phyloP scores from a whole-genome alignment of 495 filamentous ascomycete species.

The Lasiosphaeriaceae sp. region DNA sequence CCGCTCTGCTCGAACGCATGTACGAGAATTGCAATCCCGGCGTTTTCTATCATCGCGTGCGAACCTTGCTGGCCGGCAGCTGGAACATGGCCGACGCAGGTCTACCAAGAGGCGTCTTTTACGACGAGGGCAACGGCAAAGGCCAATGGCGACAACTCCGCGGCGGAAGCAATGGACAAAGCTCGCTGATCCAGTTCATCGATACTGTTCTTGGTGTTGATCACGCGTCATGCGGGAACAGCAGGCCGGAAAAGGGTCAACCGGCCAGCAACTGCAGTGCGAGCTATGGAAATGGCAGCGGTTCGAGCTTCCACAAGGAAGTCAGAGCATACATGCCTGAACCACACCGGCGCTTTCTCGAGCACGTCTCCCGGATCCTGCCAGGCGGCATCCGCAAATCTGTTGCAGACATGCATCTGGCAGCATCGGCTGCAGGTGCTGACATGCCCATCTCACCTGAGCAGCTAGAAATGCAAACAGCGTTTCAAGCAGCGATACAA shows the following conservation, averaged over 20 bases:
- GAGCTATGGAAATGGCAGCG: conserved; percentile 52
- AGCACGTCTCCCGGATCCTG: conserved; percentile 60
- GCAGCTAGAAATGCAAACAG: conserved; percentile 57
- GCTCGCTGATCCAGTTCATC: conserved; percentile 91
- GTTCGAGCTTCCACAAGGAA: conserved; percentile 81
- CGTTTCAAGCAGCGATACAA: conserved; percentile 76
- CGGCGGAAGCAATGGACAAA: conserved; percentile 94
- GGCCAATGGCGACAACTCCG: conserved; percentile 72
- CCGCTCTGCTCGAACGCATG: conserved; percentile 67
- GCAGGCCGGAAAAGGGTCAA: conserved; percentile 51
- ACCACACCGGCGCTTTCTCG: conserved; percentile 75
- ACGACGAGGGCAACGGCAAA: conserved; percentile 68
- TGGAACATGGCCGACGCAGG: conserved; percentile 97
- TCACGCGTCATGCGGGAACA: conserved; percentile 72
- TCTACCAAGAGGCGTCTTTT: conserved; percentile 79
- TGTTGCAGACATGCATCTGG: conserved; percentile 3
- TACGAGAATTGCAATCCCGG: conserved; percentile 90
- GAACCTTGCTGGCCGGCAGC: conserved; percentile 89
- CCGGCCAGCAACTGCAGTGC: not conserved
- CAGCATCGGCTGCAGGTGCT: not conserved
- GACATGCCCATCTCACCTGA: not conserved
- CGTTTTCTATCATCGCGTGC: conserved; percentile 89
- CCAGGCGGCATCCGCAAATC: conserved; percentile 4
- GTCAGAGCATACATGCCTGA: conserved; percentile 93
- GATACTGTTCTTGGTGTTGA: conserved; percentile 88